Evolutionary conservation across 768 basidiomycete species (phyloP).

Genomic region (Kondoa subrosea): DNA sequence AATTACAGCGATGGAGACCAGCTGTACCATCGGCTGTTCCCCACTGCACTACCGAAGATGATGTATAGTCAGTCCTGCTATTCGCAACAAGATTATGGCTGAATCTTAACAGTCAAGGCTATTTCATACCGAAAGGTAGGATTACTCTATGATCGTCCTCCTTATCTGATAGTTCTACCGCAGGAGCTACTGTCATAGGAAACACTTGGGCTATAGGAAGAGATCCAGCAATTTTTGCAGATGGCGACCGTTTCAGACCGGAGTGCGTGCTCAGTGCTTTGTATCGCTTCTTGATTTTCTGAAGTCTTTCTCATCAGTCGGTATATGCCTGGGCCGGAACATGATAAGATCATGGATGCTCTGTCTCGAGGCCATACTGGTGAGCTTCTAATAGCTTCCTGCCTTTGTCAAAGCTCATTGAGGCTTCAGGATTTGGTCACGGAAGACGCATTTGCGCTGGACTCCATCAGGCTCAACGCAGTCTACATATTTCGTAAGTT

Average conservation of each 20-base stretch:
- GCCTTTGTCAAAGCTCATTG: too few species aligned
- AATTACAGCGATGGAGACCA: conserved; percentile 10
- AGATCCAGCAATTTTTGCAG: not conserved
- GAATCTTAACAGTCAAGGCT: not conserved
- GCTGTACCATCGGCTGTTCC: conserved; percentile 13
- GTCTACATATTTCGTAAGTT: conserved; percentile 8
- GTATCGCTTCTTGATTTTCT: not conserved
- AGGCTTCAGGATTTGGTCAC: conserved; percentile 18
- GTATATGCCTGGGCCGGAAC: conserved; percentile 8
- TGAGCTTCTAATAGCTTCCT: too few species aligned
- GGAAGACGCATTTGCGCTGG: conserved; percentile 15
- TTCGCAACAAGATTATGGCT: too few species aligned
- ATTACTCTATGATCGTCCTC: too few species aligned
- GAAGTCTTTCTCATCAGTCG: not conserved
- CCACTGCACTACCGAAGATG: conserved; percentile 10
- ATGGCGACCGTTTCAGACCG: not conserved
- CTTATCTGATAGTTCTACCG: too few species aligned
- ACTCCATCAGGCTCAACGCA: conserved; percentile 8
- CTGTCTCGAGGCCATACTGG: not conserved
- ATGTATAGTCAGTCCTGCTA: conserved; percentile 7
- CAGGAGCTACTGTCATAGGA: not conserved
- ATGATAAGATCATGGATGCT: not conserved
- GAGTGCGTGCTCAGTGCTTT: not conserved
- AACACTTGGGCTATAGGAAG: not conserved
- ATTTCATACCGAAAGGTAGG: not conserved